Evolutionary conservation across 345 rosid genomes (phyloP).

Genomic region (Populus davidiana): DNA sequence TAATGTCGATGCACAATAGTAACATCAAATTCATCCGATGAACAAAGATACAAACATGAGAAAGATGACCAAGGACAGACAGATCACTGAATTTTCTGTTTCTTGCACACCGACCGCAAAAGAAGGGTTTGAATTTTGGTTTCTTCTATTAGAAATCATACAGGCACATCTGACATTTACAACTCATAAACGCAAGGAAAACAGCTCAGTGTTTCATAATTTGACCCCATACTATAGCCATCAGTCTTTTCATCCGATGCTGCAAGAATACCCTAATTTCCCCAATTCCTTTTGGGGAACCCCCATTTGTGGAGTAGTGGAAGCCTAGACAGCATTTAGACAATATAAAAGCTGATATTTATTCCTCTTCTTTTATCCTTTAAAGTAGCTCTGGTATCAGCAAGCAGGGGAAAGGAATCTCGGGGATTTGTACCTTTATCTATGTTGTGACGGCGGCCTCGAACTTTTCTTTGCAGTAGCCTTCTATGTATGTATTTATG

Average conservation of each 20-base stretch:
- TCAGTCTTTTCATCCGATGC: not conserved
- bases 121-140: constrained; percentile 6
- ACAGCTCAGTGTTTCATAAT: constrained; percentile 3
- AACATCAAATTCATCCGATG: not conserved
- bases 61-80: constrained; percentile 10
- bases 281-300: not conserved
- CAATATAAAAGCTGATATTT: not conserved
- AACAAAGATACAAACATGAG: constrained; percentile 10
- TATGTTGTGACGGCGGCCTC: not conserved
- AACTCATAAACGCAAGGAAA: constrained; percentile 15
- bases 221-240: constrained; percentile 14
- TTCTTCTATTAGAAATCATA: constrained; percentile 13
- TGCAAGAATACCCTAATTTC: too few species aligned
- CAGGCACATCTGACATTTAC: constrained; percentile 19
- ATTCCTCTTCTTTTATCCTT: not conserved
- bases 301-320: not conserved
- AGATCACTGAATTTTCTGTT: constrained; percentile 14
- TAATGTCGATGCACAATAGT: not conserved
- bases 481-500: not conserved
- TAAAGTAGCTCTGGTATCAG: not conserved
- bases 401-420: not conserved
- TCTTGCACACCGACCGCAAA: not conserved
- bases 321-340: not conserved
- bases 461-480: constrained; percentile 4
- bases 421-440: not conserved